phyloP scores from a whole-genome alignment of 352 stramenopile genomes.

The Pythium guiyangense region DNA sequence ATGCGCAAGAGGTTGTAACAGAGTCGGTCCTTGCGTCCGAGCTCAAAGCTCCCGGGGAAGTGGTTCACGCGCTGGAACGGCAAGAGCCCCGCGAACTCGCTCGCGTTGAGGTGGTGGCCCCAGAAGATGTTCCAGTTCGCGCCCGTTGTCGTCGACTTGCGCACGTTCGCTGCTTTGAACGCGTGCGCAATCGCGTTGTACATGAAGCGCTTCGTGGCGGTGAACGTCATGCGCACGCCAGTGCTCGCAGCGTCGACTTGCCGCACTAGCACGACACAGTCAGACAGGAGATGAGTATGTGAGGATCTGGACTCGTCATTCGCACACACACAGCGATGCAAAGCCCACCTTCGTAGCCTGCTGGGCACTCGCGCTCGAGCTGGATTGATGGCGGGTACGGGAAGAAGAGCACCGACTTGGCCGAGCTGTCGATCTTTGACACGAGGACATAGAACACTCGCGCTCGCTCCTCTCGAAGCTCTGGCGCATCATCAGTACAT shows the following conservation, averaged over 20 bases:
- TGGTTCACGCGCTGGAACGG: conserved; percentile 69
- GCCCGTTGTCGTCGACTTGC: conserved; percentile 10
- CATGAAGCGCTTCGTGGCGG: conserved; percentile 67
- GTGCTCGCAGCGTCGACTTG: conserved; percentile 18
- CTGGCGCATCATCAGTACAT: background rate
- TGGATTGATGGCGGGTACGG: conserved; percentile 43
- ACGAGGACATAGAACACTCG: conserved; percentile 42
- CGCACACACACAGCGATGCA: background rate
- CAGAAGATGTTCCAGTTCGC: conserved; percentile 69
- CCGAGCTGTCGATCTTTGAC: conserved; percentile 33
- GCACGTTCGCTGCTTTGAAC: conserved; percentile 32
- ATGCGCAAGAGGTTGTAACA: conserved; percentile 58
- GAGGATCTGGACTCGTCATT: background rate
- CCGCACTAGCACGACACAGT: conserved; percentile 20
- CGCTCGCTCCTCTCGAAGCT: conserved; percentile 13
- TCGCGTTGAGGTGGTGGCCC: conserved; percentile 59
- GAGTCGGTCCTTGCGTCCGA: conserved; percentile 71
- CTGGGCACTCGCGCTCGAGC: conserved; percentile 36
- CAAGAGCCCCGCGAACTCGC: conserved; percentile 32
- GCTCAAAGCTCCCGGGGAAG: conserved; percentile 71
- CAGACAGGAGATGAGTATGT: background rate
- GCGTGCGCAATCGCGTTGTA: conserved; percentile 69
- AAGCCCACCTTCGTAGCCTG: conserved; percentile 55
- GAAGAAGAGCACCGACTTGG: conserved; percentile 50
- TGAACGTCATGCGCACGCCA: conserved; percentile 37